Evolutionary conservation across 2,329 filamentous ascomycete genomes (phyloP).

Genomic region (Penicillium digitatum): DNA sequence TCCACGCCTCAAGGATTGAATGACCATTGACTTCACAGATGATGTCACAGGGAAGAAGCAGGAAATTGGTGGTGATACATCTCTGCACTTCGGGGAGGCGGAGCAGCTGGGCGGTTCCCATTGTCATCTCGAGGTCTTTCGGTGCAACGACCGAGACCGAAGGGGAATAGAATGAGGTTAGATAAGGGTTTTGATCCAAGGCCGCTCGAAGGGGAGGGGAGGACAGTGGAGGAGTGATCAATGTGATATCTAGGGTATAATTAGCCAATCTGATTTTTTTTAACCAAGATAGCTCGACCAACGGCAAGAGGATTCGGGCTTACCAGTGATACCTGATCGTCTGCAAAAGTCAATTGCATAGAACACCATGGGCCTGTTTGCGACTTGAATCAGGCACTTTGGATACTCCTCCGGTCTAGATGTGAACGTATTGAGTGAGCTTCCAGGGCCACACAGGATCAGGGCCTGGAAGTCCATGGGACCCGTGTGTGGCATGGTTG

Average conservation of each 20-base stretch:
- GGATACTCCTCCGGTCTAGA: slow-evolving; percentile 45
- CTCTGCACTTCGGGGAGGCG: slow-evolving; percentile 73
- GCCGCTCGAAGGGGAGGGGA: neutral
- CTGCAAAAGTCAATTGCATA: slow-evolving; percentile 49
- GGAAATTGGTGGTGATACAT: slow-evolving; percentile 74
- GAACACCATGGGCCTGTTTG: slow-evolving; percentile 49
- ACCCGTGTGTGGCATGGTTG: neutral
- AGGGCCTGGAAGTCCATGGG: slow-evolving; percentile 48
- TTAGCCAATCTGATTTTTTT: neutral
- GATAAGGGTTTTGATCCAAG: neutral
- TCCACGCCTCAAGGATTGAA: slow-evolving; percentile 2
- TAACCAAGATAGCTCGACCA: neutral
- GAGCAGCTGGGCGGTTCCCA: slow-evolving; percentile 81
- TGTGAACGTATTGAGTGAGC: slow-evolving; percentile 49
- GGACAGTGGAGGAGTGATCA: neutral
- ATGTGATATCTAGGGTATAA: neutral
- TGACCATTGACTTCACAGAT: neutral
- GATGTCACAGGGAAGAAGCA: slow-evolving; percentile 62
- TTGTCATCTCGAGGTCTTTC: slow-evolving; percentile 69
- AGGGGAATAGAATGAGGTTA: slow-evolving; percentile 11
- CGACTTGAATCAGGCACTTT: slow-evolving; percentile 47
- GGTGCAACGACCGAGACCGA: slow-evolving; percentile 70
- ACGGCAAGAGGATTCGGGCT: slow-evolving; percentile 16
- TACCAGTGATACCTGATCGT: slow-evolving; percentile 45
- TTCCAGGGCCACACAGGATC: slow-evolving; percentile 47